Percentiles rank a stretch among this genome's conserved stretches.
These are phyloP conservation scores for Hypoxylon sp. DNA, from an alignment of 2,329 filamentous ascomycete genomes.

Conservation along the genomic window DNA sequence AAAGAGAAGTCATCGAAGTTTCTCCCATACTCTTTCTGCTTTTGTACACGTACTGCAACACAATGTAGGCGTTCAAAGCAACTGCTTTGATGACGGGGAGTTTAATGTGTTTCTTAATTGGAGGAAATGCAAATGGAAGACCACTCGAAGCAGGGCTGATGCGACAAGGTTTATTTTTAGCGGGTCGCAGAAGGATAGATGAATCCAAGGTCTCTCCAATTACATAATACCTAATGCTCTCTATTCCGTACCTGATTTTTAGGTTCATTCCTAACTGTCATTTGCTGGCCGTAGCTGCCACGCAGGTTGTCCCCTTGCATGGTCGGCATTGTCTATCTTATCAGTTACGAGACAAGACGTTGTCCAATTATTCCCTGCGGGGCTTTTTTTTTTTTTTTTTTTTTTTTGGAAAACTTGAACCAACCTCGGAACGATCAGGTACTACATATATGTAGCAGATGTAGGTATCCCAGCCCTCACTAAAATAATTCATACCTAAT, in stretches of 20 bases:
- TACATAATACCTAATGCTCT: slow-evolving; percentile 6
- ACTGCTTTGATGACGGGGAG: background rate
- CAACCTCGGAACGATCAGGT: no score
- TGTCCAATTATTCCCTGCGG: slow-evolving; percentile 25
- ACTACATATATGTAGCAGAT: no score
- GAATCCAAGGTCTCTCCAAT: slow-evolving; percentile 10
- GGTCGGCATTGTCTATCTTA: slow-evolving; percentile 3
- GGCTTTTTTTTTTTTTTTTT: no score
- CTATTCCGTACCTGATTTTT: background rate
- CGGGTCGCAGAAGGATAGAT: background rate
- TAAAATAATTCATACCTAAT: background rate
- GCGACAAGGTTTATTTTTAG: slow-evolving; percentile 34
- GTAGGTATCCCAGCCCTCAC: background rate
- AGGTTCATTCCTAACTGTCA: background rate
- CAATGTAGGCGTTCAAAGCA: slow-evolving; percentile 7
- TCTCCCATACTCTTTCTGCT: slow-evolving; percentile 19
- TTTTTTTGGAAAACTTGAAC: no score
- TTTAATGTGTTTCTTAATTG: slow-evolving; percentile 14
- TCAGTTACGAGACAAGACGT: background rate
- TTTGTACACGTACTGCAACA: slow-evolving; percentile 26
- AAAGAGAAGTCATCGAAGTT: slow-evolving; percentile 25
- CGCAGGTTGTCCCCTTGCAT: slow-evolving; percentile 15
- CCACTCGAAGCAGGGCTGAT: slow-evolving; percentile 33
- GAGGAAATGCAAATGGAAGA: slow-evolving; percentile 17
- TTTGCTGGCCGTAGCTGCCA: slow-evolving; percentile 5